These are phyloP conservation scores for Endotrypanum monterogeii DNA, from an alignment of 208 protist genomes.

Conservation along the genomic window DNA sequence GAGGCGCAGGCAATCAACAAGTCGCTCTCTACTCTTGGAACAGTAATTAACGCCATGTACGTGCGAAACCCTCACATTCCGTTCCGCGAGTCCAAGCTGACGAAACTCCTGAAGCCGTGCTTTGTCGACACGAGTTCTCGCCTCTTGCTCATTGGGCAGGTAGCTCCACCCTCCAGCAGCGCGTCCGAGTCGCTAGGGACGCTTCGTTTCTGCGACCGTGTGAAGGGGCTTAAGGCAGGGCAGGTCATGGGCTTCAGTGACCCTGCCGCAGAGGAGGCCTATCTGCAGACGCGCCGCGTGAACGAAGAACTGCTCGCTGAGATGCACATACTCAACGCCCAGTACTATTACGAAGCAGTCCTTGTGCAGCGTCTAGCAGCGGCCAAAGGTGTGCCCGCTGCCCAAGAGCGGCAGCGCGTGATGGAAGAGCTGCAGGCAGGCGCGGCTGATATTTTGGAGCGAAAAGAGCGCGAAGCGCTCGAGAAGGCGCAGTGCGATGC, in stretches of 20 bases:
- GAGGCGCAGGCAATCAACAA: constrained; percentile 94
- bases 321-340: constrained; percentile 65
- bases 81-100: constrained; percentile 93
- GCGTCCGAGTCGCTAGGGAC: constrained; percentile 77
- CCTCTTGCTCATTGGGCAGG: constrained; percentile 87
- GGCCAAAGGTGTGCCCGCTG: constrained; percentile 35
- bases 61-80: constrained; percentile 75
- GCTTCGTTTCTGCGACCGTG: constrained; percentile 88
- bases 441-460: constrained; percentile 30
- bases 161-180: constrained; percentile 64
- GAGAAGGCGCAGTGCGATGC: constrained; percentile 42
- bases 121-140: constrained; percentile 65
- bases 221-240: constrained; percentile 81
- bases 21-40: constrained; percentile 83
- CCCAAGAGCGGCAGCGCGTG: constrained; percentile 32
- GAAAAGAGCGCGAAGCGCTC: constrained; percentile 48
- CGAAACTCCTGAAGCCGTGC: constrained; percentile 86
- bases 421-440: constrained; percentile 37
- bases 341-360: constrained; percentile 60
- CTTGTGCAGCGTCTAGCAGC: constrained; percentile 38
- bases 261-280: constrained; percentile 66
- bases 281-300: constrained; percentile 45
- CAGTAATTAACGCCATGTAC: constrained; percentile 89
- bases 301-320: constrained; percentile 79
- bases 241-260: constrained; percentile 56